Evolutionary conservation across 805 yeast species (phyloP), one percentile per base, ranked within the genome.

Genomic region (Isabelozyma pseudorhagii): DNA sequence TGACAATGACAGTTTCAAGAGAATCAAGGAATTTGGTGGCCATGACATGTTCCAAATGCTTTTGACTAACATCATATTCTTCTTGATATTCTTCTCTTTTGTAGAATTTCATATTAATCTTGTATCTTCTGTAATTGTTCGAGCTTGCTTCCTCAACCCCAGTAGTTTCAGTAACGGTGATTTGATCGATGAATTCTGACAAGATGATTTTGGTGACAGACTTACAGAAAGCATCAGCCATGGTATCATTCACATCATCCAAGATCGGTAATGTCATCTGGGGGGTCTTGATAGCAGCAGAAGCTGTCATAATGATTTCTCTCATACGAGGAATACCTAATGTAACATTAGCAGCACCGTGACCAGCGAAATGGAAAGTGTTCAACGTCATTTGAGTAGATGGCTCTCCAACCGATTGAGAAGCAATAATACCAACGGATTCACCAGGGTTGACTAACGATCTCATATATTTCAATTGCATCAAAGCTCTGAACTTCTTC

Each of bases 321-420:
- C 99, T 87, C 89, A 94, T 85, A 83, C 99, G 97, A 40, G 99
- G 99, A 66, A 94, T 94, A 87, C 99, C 99, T 62, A 94, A 80
- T 0, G 99, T 94, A 56, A 94, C 99, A 72, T 94, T 94, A 43
- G 99, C 99, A 50, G 99, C 99, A 83, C 99, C 99, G 75, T 96
- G 99, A 69, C 99, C 99, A 61, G 99, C 99, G 65, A 94, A 94
- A 78, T 94, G 97, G 89, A 89, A 89, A 44, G 97, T 89, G 69
- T 89, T 89, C 63, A 89, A 81, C 14, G 99, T 94, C 99, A 94
- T 94, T 77, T 94, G 99, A 3, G 99, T 94, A 4, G 97, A 90
- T 46, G 99, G 99, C 72, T 94, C 99, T 73, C 99, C 99, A 68
- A 94, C 85, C 48, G 97, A 91, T 74, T 94, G 98, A 18, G 97